Evolutionary conservation across 495 filamentous ascomycete genomes (phyloP).

Genomic region (Penicillium paxilli): DNA sequence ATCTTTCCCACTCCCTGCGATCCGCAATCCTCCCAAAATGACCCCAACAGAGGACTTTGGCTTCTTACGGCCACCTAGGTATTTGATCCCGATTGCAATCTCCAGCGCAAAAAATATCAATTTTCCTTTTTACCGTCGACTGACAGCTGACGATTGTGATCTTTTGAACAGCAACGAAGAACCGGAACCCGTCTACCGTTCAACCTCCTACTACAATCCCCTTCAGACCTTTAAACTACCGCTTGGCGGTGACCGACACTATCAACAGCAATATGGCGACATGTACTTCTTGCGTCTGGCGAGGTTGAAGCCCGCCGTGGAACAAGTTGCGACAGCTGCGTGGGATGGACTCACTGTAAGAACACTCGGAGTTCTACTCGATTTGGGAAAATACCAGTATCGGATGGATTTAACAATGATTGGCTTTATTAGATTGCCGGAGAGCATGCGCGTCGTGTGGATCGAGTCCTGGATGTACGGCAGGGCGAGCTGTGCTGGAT

Average conservation of each 20-base stretch:
- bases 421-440: constrained; percentile 60
- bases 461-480: constrained; percentile 90
- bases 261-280: constrained; percentile 93
- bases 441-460: constrained; percentile 71
- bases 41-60: constrained; percentile 25
- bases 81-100: constrained; percentile 5
- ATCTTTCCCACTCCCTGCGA: neutral
- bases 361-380: neutral
- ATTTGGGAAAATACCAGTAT: too few species aligned
- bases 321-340: constrained; percentile 66
- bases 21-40: constrained; percentile 25
- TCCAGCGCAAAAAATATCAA: neutral
- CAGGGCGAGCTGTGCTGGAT: constrained; percentile 98
- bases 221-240: constrained; percentile 71
- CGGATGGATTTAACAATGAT: neutral
- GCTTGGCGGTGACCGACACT: constrained; percentile 68
- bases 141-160: constrained; percentile 18
- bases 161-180: constrained; percentile 36
- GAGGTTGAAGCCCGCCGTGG: constrained; percentile 81
- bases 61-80: constrained; percentile 42
- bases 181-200: constrained; percentile 43
- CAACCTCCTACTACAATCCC: constrained; percentile 69
- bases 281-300: constrained; percentile 94
- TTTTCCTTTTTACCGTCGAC: neutral
- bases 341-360: constrained; percentile 73